Conservation (phyloP, 176 grass and related monocot genomes). For the Hordeum marinum region DNA sequence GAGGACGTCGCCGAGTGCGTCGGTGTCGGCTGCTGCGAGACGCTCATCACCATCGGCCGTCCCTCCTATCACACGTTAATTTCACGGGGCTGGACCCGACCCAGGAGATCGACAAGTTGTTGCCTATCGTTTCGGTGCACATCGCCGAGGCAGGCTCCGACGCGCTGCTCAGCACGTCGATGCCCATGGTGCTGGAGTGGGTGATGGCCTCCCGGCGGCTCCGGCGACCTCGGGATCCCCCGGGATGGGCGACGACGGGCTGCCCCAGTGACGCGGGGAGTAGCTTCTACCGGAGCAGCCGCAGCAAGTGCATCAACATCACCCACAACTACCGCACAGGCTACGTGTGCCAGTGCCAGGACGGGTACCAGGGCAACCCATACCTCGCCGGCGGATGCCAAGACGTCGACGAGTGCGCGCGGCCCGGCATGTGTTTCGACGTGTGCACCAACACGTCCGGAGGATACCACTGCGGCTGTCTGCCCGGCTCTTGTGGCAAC, state of each 20-base stretch:
- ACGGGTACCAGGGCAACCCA: slow-evolving; percentile 49
- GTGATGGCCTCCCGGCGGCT: background rate
- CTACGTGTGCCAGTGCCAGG: slow-evolving; percentile 2
- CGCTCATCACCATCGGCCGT: slow-evolving; percentile 20
- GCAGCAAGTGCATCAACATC: background rate
- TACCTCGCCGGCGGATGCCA: slow-evolving; percentile 45
- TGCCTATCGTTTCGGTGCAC: background rate
- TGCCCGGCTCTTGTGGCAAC: background rate
- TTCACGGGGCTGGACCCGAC: background rate
- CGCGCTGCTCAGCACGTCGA: background rate
- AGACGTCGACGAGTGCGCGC: slow-evolving; percentile 17
- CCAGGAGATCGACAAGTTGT: background rate
- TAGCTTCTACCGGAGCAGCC: background rate
- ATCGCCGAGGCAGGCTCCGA: background rate
- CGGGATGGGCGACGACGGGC: background rate
- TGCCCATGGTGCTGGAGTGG: slow-evolving; percentile 26
- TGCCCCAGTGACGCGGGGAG: background rate
- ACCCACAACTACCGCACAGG: slow-evolving; percentile 4
- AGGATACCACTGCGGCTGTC: background rate
- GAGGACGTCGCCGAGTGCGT: background rate
- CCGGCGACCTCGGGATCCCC: background rate
- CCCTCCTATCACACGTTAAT: background rate
- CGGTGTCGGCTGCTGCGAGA: slow-evolving; percentile 16
- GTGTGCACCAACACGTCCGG: slow-evolving; percentile 8
- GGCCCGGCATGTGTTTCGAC: background rate